Evolutionary conservation across 805 yeast genomes (phyloP).

Genomic region (Martiniozyma abietophila): DNA sequence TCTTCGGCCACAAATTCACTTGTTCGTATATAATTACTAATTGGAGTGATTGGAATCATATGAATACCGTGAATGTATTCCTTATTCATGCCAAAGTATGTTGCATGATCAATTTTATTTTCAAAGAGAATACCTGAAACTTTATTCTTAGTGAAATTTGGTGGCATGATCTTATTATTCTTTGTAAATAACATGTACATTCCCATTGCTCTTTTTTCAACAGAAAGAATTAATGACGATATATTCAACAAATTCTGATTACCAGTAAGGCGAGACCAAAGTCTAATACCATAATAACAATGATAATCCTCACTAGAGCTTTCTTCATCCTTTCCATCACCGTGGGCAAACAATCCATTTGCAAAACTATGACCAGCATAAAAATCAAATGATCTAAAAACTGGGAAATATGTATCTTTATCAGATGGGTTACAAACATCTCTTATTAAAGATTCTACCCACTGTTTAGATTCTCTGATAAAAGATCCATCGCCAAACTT

Average conservation of each 20-base stretch:
- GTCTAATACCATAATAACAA: conserved; percentile 56
- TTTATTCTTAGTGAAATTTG: conserved; percentile 42
- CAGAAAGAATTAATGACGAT: conserved; percentile 49
- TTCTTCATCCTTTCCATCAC: conserved; percentile 67
- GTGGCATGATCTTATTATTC: conserved; percentile 43
- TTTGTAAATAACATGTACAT: conserved; percentile 42
- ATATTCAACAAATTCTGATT: conserved; percentile 44
- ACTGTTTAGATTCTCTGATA: conserved; percentile 37
- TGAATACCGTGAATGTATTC: conserved; percentile 73
- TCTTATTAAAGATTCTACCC: conserved; percentile 53
- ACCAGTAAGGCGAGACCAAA: conserved; percentile 56
- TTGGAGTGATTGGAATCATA: conserved; percentile 65
- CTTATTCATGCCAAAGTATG: conserved; percentile 53
- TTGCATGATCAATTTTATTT: conserved; percentile 63
- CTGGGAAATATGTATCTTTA: conserved; percentile 50
- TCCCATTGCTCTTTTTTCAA: conserved; percentile 46
- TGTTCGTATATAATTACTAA: conserved; percentile 45
- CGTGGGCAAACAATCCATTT: conserved; percentile 50
- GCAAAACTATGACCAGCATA: conserved; percentile 72
- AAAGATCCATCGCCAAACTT: conserved; percentile 42
- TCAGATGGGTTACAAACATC: conserved; percentile 59
- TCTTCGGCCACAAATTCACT: conserved; percentile 41
- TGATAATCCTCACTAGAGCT: conserved; percentile 65
- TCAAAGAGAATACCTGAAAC: conserved; percentile 66
- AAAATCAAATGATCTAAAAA: conserved; percentile 60